Conservation (phyloP, 2,329 filamentous ascomycete genomes). For the Fusarium mangiferae region DNA sequence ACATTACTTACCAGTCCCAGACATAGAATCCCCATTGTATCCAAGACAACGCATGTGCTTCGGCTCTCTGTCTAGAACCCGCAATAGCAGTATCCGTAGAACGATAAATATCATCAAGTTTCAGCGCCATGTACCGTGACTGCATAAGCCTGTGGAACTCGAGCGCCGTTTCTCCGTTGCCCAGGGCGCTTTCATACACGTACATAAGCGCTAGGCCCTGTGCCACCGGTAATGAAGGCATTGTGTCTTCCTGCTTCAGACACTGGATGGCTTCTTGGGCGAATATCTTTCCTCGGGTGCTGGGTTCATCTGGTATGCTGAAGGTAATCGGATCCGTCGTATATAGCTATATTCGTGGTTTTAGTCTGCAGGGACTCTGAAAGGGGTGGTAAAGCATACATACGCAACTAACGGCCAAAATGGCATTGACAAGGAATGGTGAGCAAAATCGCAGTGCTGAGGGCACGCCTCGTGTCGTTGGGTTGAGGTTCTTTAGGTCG, state of each 20-base stretch:
- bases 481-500: conserved; percentile 18
- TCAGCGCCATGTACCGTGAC: conserved; percentile 16
- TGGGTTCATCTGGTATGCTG: background rate
- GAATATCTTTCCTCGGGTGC: conserved; percentile 17
- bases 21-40: conserved; percentile 33
- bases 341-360: background rate
- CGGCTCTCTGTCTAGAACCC: conserved; percentile 16
- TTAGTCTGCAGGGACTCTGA: background rate
- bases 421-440: conserved; percentile 31
- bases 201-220: conserved; percentile 25
- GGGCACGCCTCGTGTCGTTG: background rate
- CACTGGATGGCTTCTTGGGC: conserved; percentile 16
- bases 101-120: conserved; percentile 14
- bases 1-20: conserved; percentile 23
- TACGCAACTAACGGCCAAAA: conserved; percentile 33
- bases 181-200: conserved; percentile 22
- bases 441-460: conserved; percentile 24
- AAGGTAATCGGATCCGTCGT: conserved; percentile 15
- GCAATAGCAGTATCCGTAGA: conserved; percentile 19
- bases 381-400: background rate
- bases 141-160: conserved; percentile 25
- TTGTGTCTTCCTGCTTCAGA: conserved; percentile 8
- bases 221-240: conserved; percentile 4
- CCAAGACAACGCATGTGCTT: conserved; percentile 28
- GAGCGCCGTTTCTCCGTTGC: conserved; percentile 5